Conservation (phyloP, 192 early-diverging fungal species). For the Mortierella hygrophila region DNA sequence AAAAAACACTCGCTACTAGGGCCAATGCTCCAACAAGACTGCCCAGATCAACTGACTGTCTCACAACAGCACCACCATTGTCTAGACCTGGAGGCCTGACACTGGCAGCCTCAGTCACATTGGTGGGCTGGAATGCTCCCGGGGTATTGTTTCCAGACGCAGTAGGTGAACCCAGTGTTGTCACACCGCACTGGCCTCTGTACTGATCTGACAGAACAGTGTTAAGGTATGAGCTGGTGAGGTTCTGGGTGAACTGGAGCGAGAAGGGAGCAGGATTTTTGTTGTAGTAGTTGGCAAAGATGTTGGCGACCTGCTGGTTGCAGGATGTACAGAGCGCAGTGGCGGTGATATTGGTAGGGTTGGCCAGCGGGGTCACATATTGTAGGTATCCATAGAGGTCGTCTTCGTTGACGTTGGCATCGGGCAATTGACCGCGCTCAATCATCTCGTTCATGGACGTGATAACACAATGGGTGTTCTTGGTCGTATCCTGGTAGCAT, state of each 20-base stretch:
- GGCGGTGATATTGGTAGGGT: neutral
- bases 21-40: neutral
- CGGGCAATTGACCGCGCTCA: conserved; percentile 20
- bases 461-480: conserved; percentile 20
- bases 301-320: conserved; percentile 40
- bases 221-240: conserved; percentile 10
- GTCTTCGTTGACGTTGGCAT: conserved; percentile 25
- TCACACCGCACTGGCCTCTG: conserved; percentile 23
- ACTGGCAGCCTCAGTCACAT: conserved; percentile 5
- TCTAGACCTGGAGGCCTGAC: conserved; percentile 8
- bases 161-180: conserved; percentile 11
- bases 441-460: conserved; percentile 26
- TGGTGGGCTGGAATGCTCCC: conserved; percentile 25
- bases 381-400: conserved; percentile 41
- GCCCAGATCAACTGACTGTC: neutral
- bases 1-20: neutral
- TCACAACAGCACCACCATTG: neutral
- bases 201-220: conserved; percentile 10
- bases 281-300: conserved; percentile 28
- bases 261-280: conserved; percentile 7
- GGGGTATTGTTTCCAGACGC: neutral
- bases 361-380: conserved; percentile 26
- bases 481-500: conserved; percentile 18
- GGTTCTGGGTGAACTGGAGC: conserved; percentile 15
- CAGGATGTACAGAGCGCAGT: conserved; percentile 14